Evolutionary conservation across 2,329 filamentous ascomycete species (phyloP), one percentile per base, ranked within the genome.

Genomic region (Nakataea oryzae): DNA sequence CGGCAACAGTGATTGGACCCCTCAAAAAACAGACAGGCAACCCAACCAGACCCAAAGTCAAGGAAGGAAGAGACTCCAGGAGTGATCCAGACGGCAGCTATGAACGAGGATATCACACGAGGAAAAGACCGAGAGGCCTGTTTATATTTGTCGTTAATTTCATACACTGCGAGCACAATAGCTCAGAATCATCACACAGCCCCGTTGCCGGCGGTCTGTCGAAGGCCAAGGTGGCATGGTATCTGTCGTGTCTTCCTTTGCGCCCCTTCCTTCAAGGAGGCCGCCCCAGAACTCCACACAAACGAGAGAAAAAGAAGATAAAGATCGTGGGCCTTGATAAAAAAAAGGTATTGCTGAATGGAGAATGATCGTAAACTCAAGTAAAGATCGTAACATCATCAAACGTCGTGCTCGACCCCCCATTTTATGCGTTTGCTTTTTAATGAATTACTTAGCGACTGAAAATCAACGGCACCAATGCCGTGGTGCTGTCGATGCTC

Each of bases 391-490:
- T 29, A 28, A 13, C 24, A 56, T 50, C 41, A 11, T 50, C 41
- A 50, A 50, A 50, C 41, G 6, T 50, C 2, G 41, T 50, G n/a
- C 11, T 50, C 41, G n/a, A 50, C 17, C 41, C 41, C 41, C 30
- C n/a, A n/a, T n/a, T n/a, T n/a, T n/a, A n/a, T n/a, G n/a, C n/a
- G n/a, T n/a, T n/a, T n/a, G n/a, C n/a, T n/a, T n/a, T n/a, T n/a
- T n/a, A n/a, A 30, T n/a, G 2, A 50, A 50, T n/a, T n/a, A 50
- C 1, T 50, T 50, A 74, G 57, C 79, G 76, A 70, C 79, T 84
- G 63, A 86, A 85, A 71, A 87, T 81, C 69, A 87, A 73, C 64
- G 85, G 84, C 64, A 87, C 84, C 67, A 85, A 67, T 24, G 77
- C 76, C 59, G 78, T 81, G 68, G 75, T 76, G 66, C 79, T 82